Evolutionary conservation across 768 basidiomycete species (phyloP).

Genomic region (Termitomyces sp.): DNA sequence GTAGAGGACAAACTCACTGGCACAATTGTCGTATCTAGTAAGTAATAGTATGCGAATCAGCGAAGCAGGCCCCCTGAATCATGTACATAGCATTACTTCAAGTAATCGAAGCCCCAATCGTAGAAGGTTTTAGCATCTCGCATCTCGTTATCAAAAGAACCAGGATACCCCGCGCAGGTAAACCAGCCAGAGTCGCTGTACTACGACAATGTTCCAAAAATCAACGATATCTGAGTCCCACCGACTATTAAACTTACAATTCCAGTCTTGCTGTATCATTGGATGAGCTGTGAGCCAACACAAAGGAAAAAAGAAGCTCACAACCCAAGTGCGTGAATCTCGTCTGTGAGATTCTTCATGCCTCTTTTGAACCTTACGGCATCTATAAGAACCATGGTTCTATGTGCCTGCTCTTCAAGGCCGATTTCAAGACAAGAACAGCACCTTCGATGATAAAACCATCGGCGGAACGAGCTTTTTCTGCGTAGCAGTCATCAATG

Average conservation of each 20-base stretch:
- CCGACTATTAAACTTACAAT: constrained; percentile 24
- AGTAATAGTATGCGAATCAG: background rate
- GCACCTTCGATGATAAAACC: constrained; percentile 52
- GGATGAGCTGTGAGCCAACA: background rate
- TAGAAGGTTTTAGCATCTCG: constrained; percentile 52
- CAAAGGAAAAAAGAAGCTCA: constrained; percentile 17
- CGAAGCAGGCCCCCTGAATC: background rate
- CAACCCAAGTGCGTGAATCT: constrained; percentile 57
- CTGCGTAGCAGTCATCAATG: constrained; percentile 62
- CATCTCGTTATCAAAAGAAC: constrained; percentile 54
- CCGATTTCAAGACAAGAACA: background rate
- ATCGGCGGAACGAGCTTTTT: constrained; percentile 40
- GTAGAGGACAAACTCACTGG: constrained; percentile 29
- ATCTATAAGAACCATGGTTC: constrained; percentile 25
- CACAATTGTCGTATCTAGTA: constrained; percentile 47
- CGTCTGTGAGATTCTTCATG: constrained; percentile 48
- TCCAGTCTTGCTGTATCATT: constrained; percentile 29
- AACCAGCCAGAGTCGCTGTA: constrained; percentile 62
- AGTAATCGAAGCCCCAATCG: constrained; percentile 62
- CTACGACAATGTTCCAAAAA: constrained; percentile 19
- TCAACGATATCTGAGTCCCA: background rate
- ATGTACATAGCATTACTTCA: constrained; percentile 38
- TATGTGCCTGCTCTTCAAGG: background rate
- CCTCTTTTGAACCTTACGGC: constrained; percentile 46
- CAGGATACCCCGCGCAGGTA: constrained; percentile 63